Conservation (phyloP, 305 asterid genomes). For the Salvia sclarea region DNA sequence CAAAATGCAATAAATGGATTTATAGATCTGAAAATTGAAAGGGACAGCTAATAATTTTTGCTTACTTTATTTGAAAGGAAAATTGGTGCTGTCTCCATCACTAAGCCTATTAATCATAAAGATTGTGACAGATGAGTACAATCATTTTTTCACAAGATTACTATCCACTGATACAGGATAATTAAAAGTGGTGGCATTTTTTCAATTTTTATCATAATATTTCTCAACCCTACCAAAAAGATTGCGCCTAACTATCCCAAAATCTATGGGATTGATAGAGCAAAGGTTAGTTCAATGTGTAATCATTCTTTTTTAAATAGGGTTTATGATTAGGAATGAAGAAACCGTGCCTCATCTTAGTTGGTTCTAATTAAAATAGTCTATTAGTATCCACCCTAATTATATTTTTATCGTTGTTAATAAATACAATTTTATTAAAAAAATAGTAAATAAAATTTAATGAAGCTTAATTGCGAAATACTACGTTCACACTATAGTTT, state of each 20-base stretch:
- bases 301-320: constrained; percentile 25
- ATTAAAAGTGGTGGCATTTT: constrained; percentile 18
- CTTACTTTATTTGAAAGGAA: constrained; percentile 27
- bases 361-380: background rate
- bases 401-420: too few relatives aligned
- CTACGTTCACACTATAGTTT: too few relatives aligned
- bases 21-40: constrained; percentile 27
- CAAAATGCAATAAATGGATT: constrained; percentile 17
- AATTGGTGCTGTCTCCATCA: constrained; percentile 34
- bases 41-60: constrained; percentile 31
- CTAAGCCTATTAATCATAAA: constrained; percentile 31
- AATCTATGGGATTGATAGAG: constrained; percentile 18
- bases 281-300: constrained; percentile 30
- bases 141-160: constrained; percentile 23
- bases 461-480: too few relatives aligned
- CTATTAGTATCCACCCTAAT: too few relatives aligned
- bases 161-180: constrained; percentile 21
- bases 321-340: constrained; percentile 3
- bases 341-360: background rate
- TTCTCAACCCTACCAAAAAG: constrained; percentile 35
- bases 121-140: constrained; percentile 33
- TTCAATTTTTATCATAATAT: constrained; percentile 16
- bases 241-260: constrained; percentile 41
- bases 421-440: too few relatives aligned
- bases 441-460: too few relatives aligned